Evolutionary conservation across 2,329 filamentous ascomycete species (phyloP).

Genomic region (Tolypocladium capitatum): DNA sequence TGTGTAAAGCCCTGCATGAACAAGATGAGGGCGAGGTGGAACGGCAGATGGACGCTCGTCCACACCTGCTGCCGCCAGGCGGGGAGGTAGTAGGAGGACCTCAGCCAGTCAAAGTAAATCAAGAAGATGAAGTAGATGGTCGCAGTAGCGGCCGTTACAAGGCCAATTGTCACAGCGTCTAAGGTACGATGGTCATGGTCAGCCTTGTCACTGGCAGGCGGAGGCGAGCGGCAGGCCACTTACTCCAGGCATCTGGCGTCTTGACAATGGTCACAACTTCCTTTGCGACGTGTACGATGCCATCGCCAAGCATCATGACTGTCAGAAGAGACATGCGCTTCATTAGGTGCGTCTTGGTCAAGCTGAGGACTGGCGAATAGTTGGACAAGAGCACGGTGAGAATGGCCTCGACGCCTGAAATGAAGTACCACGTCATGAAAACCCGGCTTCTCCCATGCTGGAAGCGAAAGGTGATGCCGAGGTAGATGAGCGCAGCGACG

Average conservation of each 20-base stretch:
- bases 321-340: conserved; percentile 51
- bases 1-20: conserved; percentile 51
- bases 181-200: not conserved
- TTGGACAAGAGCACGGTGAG: conserved; percentile 39
- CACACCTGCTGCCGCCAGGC: conserved; percentile 45
- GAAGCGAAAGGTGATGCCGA: conserved; percentile 28
- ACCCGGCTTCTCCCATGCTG: conserved; percentile 16
- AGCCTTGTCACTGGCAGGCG: conserved; percentile 1
- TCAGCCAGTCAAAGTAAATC: conserved; percentile 48
- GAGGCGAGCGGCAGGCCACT: not conserved
- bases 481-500: conserved; percentile 22
- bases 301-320: conserved; percentile 53
- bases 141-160: conserved; percentile 23
- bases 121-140: conserved; percentile 34
- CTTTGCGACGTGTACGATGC: conserved; percentile 43
- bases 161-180: conserved; percentile 26
- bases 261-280: conserved; percentile 37
- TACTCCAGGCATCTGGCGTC: conserved; percentile 26
- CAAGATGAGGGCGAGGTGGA: conserved; percentile 49
- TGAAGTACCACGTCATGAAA: conserved; percentile 36
- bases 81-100: conserved; percentile 42
- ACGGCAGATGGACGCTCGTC: conserved; percentile 46
- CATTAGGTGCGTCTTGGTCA: conserved; percentile 49
- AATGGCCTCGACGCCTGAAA: conserved; percentile 39
- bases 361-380: conserved; percentile 41